Evolutionary conservation across 495 filamentous ascomycete genomes (phyloP).

Genomic region (Lophium mytilinum): DNA sequence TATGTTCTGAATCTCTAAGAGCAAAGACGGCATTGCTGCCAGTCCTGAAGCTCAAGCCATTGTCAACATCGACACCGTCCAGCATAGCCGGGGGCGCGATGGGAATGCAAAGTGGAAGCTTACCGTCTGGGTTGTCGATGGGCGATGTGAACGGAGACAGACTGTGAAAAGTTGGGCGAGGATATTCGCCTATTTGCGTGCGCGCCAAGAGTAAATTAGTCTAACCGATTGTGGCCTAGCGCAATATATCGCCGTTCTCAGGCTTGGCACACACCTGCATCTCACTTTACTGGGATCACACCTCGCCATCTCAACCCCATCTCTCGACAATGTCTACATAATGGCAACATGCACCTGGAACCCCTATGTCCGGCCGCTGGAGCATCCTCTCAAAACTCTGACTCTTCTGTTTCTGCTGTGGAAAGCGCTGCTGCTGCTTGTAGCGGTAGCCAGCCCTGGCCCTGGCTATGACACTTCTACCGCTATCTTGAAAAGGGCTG

Average conservation of each 20-base stretch:
- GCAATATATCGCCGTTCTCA: too few species aligned
- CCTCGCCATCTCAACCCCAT: too few species aligned
- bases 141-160: background rate
- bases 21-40: constrained; percentile 48
- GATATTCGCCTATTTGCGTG: background rate
- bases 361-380: background rate
- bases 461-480: constrained; percentile 87
- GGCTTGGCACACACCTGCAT: too few species aligned
- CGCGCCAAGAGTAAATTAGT: too few species aligned
- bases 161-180: background rate
- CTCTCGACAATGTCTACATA: too few species aligned
- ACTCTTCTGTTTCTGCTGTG: constrained; percentile 39
- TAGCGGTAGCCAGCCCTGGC: constrained; percentile 58
- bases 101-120: constrained; percentile 5
- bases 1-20: constrained; percentile 67
- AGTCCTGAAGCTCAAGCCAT: constrained; percentile 69
- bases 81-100: constrained; percentile 27
- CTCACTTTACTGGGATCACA: too few species aligned
- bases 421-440: constrained; percentile 63
- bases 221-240: background rate
- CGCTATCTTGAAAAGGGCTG: constrained; percentile 41
- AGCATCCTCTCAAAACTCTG: constrained; percentile 8
- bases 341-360: background rate
- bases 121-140: constrained; percentile 3
- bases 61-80: constrained; percentile 58